Base-by-base conservation (phyloP, 106 monocot species). In the Apostasia shenzhenica region DNA sequence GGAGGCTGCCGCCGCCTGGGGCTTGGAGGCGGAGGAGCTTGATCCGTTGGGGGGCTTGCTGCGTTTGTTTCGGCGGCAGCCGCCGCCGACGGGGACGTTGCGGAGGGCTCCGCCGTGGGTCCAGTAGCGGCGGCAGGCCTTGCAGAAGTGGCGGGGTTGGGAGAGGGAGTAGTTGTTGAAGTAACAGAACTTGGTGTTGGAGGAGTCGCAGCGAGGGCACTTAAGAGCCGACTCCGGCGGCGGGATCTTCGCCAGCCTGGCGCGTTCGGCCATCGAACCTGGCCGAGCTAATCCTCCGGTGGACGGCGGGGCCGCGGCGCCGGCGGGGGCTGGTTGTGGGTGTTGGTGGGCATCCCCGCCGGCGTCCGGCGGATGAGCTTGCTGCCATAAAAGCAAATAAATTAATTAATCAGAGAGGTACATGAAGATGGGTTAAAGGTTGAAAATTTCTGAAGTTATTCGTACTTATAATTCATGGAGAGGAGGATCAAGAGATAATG, bases 61-160 rank as follows among this genome's bases (percentile, higher is more conserved):
- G 57, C 57, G 11, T 26, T 12, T 57, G 57, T 57, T 57, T 12
- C 57, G 57, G 57, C 57, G 57, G 57, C 57, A 9, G 57, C 57
- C 57, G 3, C 57, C 26, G 26, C 26, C 26, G 26, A 26, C 26
- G 26, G 26, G 26, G 26, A 26, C 26, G 26, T 26, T 26, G 26
- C 26, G 26, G 26, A 26, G 26, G 26, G 26, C 26, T 26, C 26
- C 26, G 26, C 26, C 26, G 26, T 26, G 26, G 26, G 26, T 26
- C 26, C 26, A 26, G 26, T 26, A 26, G 26, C 26, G 26, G 26
- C 26, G 26, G 26, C 26, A 26, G 26, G 26, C 26, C 26, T 26
- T 26, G 26, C 26, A 26, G 26, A 26, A 26, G 26, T 26, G 26
- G 26, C 26, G 26, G 26, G 26, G 26, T 26, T 26, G 26, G 26